Evolutionary conservation across 208 protist genomes (phyloP), one percentile per base, ranked within the genome.

Genomic region (Leishmania major): DNA sequence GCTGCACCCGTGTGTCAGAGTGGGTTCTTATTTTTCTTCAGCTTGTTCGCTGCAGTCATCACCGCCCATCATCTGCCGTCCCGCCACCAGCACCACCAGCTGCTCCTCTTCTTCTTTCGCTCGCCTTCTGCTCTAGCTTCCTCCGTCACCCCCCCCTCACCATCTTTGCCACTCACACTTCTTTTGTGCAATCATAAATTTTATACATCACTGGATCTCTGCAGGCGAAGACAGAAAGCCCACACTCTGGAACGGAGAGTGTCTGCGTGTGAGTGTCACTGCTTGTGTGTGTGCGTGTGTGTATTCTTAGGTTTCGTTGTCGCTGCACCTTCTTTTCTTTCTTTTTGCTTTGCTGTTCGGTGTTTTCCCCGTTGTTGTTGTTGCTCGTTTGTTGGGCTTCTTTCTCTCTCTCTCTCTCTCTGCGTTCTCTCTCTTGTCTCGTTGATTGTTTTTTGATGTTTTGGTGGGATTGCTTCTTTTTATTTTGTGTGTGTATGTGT

Each of bases 401-500:
- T 37, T 1, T 37, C 37, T 37, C 37, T 37, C 37, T 37, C 37
- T 37, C 37, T 37, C 37, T 37, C 37, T 37, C 37, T 37, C 37
- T 37, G 35, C 35, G 0, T 35, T 0, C 31, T 13, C 37, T 40
- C 31, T 35, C 15, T 15, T 70, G 51, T 82, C 13, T 40, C 10
- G 70, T 22, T n/a, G 55, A 55, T 0, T 19, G 51, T 19, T 22
- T 22, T 22, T 55, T 15, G 51, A 55, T 22, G 17, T 19, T 22
- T 55, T 81, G 11, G 53, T 51, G 47, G 70, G n/a, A 15, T 81
- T 35, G 64, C 57, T 69, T 19, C 79, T 60, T 53, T 43, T 43
- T 4, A 40, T 80, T 25, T 55, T 51, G 31, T 1, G 62, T 22
- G 22, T 67, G n/a, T 19, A 31, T 1, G 3, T 15, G 62, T 19